Conservation (phyloP, 2,329 filamentous ascomycete genomes). For the Talaromyces rugulosus region DNA sequence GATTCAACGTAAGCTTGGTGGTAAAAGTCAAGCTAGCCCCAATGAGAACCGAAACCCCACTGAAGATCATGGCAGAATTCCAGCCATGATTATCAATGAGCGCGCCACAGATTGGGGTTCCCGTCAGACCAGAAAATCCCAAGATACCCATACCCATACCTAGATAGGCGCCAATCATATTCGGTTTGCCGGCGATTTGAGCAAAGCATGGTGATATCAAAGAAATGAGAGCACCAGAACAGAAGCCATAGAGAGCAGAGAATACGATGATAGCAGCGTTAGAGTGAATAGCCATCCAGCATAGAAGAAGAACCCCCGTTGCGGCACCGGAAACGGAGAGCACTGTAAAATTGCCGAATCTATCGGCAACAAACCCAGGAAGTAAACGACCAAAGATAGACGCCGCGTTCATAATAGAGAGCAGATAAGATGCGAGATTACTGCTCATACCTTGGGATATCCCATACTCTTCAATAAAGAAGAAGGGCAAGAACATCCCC, state of each 20-base stretch:
- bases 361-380: conserved; percentile 29
- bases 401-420: conserved; percentile 28
- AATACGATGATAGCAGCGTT: conserved; percentile 29
- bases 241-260: conserved; percentile 27
- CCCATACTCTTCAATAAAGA: conserved; percentile 26
- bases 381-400: conserved; percentile 31
- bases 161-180: conserved; percentile 18
- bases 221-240: conserved; percentile 30
- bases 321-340: conserved; percentile 17
- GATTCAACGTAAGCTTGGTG: not conserved
- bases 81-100: conserved; percentile 41
- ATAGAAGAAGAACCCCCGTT: conserved; percentile 26
- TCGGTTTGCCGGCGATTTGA: conserved; percentile 23
- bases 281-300: conserved; percentile 21
- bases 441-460: conserved; percentile 18
- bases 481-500: conserved; percentile 27
- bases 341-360: conserved; percentile 27
- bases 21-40: not conserved
- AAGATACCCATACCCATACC: conserved; percentile 26
- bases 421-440: conserved; percentile 20
- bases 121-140: conserved; percentile 44
- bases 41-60: not conserved
- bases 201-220: conserved; percentile 11
- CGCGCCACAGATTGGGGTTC: conserved; percentile 44
- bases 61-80: conserved; percentile 13